These are phyloP conservation scores for Chaetomiaceae sp. DNA, from an alignment of 2,329 filamentous ascomycete genomes.

Conservation along the genomic window DNA sequence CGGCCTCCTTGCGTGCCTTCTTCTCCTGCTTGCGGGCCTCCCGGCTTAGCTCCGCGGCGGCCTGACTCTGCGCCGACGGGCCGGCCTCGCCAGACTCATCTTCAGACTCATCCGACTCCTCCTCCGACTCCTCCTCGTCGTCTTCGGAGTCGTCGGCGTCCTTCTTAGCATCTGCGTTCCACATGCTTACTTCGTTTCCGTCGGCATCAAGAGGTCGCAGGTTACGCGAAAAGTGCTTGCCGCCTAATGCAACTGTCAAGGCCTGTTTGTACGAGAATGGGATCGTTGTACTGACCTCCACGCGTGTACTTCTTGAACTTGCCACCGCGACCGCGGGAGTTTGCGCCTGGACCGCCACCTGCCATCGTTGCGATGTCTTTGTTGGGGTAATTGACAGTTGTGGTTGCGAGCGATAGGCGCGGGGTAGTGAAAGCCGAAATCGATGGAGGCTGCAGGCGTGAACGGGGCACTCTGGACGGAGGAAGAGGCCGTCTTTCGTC, in stretches of 20 bases:
- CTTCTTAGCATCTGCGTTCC: slow-evolving; percentile 55
- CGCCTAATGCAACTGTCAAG: slow-evolving; percentile 50
- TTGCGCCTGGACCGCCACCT: slow-evolving; percentile 38
- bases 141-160: slow-evolving; percentile 25
- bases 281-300: slow-evolving; percentile 58
- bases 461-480: no score
- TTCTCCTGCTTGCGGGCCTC: slow-evolving; percentile 83
- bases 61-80: slow-evolving; percentile 29
- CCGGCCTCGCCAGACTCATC: slow-evolving; percentile 46
- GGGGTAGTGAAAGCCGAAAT: slow-evolving; percentile 9
- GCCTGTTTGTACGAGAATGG: slow-evolving; percentile 1
- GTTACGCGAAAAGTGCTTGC: slow-evolving; percentile 91
- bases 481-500: no score
- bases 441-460: not conserved
- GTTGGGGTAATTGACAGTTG: slow-evolving; percentile 1
- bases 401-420: not conserved
- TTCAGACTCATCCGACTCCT: slow-evolving; percentile 34
- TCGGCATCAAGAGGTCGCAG: slow-evolving; percentile 83
- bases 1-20: slow-evolving; percentile 86
- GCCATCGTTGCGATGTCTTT: slow-evolving; percentile 37
- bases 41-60: slow-evolving; percentile 55
- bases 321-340: slow-evolving; percentile 73
- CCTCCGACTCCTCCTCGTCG: slow-evolving; percentile 39
- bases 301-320: slow-evolving; percentile 93
- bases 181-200: slow-evolving; percentile 84